Evolutionary conservation across 176 grass and related monocot genomes (phyloP).

Genomic region (Pontederia crassipes): DNA sequence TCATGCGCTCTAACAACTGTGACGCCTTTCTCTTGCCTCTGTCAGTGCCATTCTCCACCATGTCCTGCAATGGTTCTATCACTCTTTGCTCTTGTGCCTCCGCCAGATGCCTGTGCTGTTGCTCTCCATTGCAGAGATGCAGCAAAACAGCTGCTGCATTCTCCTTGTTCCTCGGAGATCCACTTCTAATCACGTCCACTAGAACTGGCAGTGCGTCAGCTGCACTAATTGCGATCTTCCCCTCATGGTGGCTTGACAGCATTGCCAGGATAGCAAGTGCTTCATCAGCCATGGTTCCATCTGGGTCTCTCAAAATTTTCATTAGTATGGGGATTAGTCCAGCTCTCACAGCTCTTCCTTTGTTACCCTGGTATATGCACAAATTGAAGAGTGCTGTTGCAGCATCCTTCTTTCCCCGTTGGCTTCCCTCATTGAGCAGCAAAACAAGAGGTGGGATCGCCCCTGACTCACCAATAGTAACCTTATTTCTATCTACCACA

Average conservation of each 20-base stretch:
- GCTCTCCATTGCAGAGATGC: slow-evolving; percentile 13
- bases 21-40: slow-evolving; percentile 19
- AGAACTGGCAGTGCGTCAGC: slow-evolving; percentile 10
- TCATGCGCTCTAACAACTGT: slow-evolving; percentile 7
- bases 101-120: slow-evolving; percentile 12
- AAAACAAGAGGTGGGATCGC: slow-evolving; percentile 18
- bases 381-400: slow-evolving; percentile 18
- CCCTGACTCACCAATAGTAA: slow-evolving; percentile 13
- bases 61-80: slow-evolving; percentile 4
- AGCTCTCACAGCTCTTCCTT: slow-evolving; percentile 13
- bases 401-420: slow-evolving; percentile 19
- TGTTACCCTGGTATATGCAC: slow-evolving; percentile 21
- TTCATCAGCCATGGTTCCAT: slow-evolving; percentile 7
- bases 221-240: slow-evolving; percentile 1
- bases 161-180: slow-evolving; percentile 18
- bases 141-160: slow-evolving; percentile 21
- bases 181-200: slow-evolving; percentile 1
- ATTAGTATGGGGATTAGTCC: slow-evolving; percentile 11
- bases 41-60: slow-evolving; percentile 12
- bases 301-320: slow-evolving; percentile 5
- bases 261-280: slow-evolving; percentile 17
- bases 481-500: slow-evolving; percentile 12
- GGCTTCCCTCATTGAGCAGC: slow-evolving; percentile 10
- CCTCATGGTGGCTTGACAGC: slow-evolving; percentile 15
- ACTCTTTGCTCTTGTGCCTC: slow-evolving; percentile 12